These are phyloP conservation scores for Ceratocystis huliohia DNA, from an alignment of 2,329 filamentous ascomycete genomes.

Conservation along the genomic window DNA sequence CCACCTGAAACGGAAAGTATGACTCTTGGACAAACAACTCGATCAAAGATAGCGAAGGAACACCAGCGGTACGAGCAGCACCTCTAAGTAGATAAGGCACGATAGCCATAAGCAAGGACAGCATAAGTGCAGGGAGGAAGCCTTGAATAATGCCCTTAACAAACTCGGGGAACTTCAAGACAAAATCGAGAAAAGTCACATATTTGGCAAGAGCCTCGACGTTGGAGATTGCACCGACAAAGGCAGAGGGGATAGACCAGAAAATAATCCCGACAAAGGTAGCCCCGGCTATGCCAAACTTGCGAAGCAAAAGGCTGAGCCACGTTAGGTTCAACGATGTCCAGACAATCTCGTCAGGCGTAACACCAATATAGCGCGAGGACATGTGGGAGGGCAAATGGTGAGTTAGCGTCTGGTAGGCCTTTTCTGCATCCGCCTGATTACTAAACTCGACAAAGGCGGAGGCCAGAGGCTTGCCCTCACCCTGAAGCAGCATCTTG, in stretches of 20 bases:
- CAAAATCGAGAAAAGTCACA: slow-evolving; percentile 60
- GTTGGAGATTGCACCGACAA: slow-evolving; percentile 78
- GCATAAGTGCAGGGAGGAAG: slow-evolving; percentile 63
- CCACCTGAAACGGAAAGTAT: slow-evolving; percentile 69
- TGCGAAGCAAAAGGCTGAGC: slow-evolving; percentile 63
- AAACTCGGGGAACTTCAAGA: slow-evolving; percentile 52
- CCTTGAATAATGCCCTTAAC: slow-evolving; percentile 73
- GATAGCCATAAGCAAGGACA: slow-evolving; percentile 71
- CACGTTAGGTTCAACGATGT: slow-evolving; percentile 54
- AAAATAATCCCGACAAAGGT: slow-evolving; percentile 69
- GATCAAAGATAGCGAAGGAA: slow-evolving; percentile 55
- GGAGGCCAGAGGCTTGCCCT: slow-evolving; percentile 52
- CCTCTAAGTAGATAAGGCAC: slow-evolving; percentile 65
- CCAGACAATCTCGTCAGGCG: slow-evolving; percentile 77
- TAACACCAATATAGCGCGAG: slow-evolving; percentile 70
- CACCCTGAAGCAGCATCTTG: slow-evolving; percentile 50
- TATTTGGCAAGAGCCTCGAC: slow-evolving; percentile 53
- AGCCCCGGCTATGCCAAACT: slow-evolving; percentile 49
- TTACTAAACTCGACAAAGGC: slow-evolving; percentile 88
- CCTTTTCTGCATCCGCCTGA: slow-evolving; percentile 71
- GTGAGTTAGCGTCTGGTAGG: slow-evolving; percentile 71
- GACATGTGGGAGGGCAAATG: slow-evolving; percentile 74
- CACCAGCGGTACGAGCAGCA: slow-evolving; percentile 60
- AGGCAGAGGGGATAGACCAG: slow-evolving; percentile 63
- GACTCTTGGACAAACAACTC: slow-evolving; percentile 68